phyloP scores from a whole-genome alignment of 2,329 filamentous ascomycete species.

The Alternaria triticina region DNA sequence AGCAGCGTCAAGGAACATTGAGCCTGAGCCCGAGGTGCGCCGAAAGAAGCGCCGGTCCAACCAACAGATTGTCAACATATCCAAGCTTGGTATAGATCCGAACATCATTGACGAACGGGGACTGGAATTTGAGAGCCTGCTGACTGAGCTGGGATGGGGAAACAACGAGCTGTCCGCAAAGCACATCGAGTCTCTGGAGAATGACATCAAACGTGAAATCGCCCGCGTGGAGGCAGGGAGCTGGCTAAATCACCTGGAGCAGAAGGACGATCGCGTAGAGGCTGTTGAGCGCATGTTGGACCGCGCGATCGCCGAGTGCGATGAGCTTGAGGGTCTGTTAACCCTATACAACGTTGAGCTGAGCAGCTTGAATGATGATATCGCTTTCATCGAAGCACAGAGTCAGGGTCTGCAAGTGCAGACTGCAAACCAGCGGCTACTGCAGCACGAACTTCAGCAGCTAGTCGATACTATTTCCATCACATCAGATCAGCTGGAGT shows the following conservation, averaged over 20 bases:
- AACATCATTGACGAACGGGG: slow-evolving; percentile 76
- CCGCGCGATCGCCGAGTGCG: slow-evolving; percentile 89
- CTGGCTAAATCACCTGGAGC: slow-evolving; percentile 82
- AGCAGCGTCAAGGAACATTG: slow-evolving; percentile 20
- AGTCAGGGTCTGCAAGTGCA: slow-evolving; percentile 96
- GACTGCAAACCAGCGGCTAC: slow-evolving; percentile 92
- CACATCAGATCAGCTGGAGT: slow-evolving; percentile 74
- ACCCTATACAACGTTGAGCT: slow-evolving; percentile 95
- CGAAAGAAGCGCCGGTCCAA: slow-evolving; percentile 70
- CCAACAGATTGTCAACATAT: slow-evolving; percentile 79
- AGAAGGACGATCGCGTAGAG: slow-evolving; percentile 88
- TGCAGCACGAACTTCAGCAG: slow-evolving; percentile 87
- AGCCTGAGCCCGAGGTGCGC: slow-evolving; percentile 54
- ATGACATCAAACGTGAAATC: slow-evolving; percentile 84
- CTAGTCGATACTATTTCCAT: slow-evolving; percentile 93
- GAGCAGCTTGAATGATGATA: slow-evolving; percentile 85
- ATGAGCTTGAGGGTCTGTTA: slow-evolving; percentile 91
- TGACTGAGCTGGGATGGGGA: slow-evolving; percentile 90
- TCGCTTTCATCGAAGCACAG: slow-evolving; percentile 96
- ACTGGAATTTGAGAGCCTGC: slow-evolving; percentile 79
- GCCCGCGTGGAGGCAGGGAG: slow-evolving; percentile 90
- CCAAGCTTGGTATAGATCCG: slow-evolving; percentile 78
- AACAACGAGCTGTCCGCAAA: slow-evolving; percentile 76
- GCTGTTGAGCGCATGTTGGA: slow-evolving; percentile 88
- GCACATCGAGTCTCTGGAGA: slow-evolving; percentile 79